Percentiles rank a stretch among this genome's conserved stretches.
Evolutionary conservation across 805 yeast genomes (phyloP).

Genomic region (Blastobotrys parvus): DNA sequence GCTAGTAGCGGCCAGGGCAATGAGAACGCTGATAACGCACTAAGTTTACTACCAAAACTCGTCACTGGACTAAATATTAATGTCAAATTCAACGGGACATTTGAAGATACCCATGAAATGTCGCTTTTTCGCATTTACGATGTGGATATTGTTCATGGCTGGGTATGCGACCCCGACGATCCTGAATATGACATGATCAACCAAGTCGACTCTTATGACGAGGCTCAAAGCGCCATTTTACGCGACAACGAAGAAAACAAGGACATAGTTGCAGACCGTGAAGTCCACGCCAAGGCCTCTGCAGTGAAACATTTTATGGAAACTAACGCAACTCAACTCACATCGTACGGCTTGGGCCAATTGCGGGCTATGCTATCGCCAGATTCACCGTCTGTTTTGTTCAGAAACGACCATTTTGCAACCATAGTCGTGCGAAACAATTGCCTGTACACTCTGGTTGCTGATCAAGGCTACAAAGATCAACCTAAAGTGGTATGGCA

Average conservation of each 20-base stretch:
- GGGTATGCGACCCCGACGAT: constrained; percentile 50
- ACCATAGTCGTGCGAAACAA: constrained; percentile 44
- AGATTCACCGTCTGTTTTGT: constrained; percentile 60
- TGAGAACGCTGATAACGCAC: constrained; percentile 29
- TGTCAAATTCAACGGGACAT: constrained; percentile 59
- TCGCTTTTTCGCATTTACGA: constrained; percentile 51
- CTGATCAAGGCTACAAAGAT: constrained; percentile 57
- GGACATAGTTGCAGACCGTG: constrained; percentile 15
- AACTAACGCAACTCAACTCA: constrained; percentile 65
- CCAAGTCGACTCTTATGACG: constrained; percentile 44
- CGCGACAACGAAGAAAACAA: constrained; percentile 33
- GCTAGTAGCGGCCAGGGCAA: not conserved
- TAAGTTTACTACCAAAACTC: constrained; percentile 52
- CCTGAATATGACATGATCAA: constrained; percentile 29
- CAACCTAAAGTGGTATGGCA: constrained; percentile 70
- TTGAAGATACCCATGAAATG: constrained; percentile 44
- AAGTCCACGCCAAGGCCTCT: constrained; percentile 4
- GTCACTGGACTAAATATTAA: constrained; percentile 67
- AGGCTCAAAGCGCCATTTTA: constrained; percentile 49
- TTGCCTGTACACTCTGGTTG: constrained; percentile 56
- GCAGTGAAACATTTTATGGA: constrained; percentile 41
- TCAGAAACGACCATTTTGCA: constrained; percentile 83
- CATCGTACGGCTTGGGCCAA: constrained; percentile 51
- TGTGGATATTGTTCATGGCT: constrained; percentile 69
- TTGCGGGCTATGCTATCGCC: constrained; percentile 38